These are phyloP conservation scores for Sarocladium brachiariae DNA, from an alignment of 2,329 filamentous ascomycete genomes.

Conservation along the genomic window DNA sequence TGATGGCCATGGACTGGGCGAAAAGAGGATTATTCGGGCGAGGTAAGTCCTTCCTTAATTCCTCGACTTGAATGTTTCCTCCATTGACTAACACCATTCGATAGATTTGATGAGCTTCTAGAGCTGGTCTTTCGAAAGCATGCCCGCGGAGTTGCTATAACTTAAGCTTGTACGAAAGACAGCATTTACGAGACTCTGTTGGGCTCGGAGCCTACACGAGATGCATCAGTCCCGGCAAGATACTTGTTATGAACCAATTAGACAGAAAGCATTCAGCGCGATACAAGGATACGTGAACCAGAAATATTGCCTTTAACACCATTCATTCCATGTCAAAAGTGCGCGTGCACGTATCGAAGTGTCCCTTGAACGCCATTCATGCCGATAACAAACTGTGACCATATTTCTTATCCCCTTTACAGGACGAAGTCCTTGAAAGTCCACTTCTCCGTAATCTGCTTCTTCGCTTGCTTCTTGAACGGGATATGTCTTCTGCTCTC, in stretches of 20 bases:
- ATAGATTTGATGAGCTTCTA: slow-evolving; percentile 49
- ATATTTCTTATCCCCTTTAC: background rate
- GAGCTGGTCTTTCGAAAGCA: slow-evolving; percentile 9
- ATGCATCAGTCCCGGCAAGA: too few species aligned
- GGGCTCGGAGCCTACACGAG: too few species aligned
- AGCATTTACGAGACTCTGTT: background rate
- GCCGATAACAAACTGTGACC: background rate
- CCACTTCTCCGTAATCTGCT: slow-evolving; percentile 90
- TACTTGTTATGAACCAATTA: too few species aligned
- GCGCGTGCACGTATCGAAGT: background rate
- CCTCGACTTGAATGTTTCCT: background rate
- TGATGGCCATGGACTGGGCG: slow-evolving; percentile 98
- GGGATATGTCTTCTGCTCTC: slow-evolving; percentile 73
- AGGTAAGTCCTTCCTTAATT: slow-evolving; percentile 54
- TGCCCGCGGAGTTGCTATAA: too few species aligned
- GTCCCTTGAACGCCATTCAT: slow-evolving; percentile 7
- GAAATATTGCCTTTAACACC: background rate
- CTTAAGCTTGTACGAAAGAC: too few species aligned
- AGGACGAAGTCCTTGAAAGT: slow-evolving; percentile 80
- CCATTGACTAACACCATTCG: slow-evolving; percentile 8
- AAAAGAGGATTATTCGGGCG: slow-evolving; percentile 92
- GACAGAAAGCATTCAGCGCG: too few species aligned
- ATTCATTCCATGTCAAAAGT: background rate
- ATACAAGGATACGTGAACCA: too few species aligned
- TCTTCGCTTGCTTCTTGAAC: slow-evolving; percentile 77